Conservation (phyloP, 2,329 filamentous ascomycete genomes). For the Aspergillus pseudoglaucus region DNA sequence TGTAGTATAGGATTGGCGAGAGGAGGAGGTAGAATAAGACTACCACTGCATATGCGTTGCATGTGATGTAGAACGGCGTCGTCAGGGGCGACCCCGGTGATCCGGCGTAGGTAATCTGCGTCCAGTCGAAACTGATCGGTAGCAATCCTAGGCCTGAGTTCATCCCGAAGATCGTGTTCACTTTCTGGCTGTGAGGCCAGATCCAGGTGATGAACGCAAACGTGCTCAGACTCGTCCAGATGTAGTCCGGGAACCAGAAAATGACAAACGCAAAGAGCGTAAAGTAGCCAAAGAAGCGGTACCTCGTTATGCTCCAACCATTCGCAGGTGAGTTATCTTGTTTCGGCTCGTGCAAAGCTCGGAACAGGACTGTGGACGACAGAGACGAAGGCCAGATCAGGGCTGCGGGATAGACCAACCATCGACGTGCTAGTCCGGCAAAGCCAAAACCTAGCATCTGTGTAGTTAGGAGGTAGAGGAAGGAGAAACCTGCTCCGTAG, state of each 20-base stretch:
- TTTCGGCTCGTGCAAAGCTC: conserved; percentile 12
- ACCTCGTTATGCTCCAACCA: conserved; percentile 14
- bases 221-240: conserved; percentile 44
- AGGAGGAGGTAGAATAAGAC: conserved; percentile 48
- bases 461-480: conserved; percentile 26
- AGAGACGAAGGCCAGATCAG: conserved; percentile 16
- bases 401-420: conserved; percentile 16
- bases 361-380: conserved; percentile 16
- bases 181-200: conserved; percentile 35
- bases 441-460: conserved; percentile 25
- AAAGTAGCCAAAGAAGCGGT: conserved; percentile 14
- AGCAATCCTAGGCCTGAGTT: conserved; percentile 24
- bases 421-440: conserved; percentile 15
- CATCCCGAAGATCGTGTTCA: conserved; percentile 23
- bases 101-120: conserved; percentile 26
- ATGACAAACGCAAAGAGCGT: conserved; percentile 12
- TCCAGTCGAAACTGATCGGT: conserved; percentile 44
- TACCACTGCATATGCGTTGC: conserved; percentile 51
- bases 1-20: conserved; percentile 50
- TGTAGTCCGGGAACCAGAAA: conserved; percentile 48
- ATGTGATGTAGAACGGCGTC: conserved; percentile 42
- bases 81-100: conserved; percentile 21
- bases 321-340: conserved; percentile 11
- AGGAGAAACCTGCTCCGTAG: conserved; percentile 26
- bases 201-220: conserved; percentile 44